Evolutionary conservation across 2,329 filamentous ascomycete genomes (phyloP).

Genomic region (Calonectria honghensis): DNA sequence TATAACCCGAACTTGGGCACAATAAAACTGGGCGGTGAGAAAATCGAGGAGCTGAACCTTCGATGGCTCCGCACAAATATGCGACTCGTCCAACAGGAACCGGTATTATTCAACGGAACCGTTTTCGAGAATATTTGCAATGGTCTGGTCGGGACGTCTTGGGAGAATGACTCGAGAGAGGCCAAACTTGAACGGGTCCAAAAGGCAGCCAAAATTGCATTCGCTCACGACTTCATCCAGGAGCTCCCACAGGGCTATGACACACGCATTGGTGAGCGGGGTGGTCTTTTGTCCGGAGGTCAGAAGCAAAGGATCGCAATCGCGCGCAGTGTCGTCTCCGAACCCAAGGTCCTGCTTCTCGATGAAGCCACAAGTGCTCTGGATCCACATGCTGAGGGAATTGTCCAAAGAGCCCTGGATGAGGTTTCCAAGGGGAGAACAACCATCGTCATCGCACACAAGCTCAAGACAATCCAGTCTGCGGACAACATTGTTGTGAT

Average conservation of each 20-base stretch:
- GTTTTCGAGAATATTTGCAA: slow-evolving; percentile 69
- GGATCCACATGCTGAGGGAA: slow-evolving; percentile 63
- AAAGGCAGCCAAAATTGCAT: slow-evolving; percentile 67
- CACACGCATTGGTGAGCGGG: slow-evolving; percentile 76
- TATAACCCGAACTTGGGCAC: slow-evolving; percentile 56
- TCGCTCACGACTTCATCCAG: slow-evolving; percentile 69
- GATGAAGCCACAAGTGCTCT: slow-evolving; percentile 69
- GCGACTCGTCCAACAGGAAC: slow-evolving; percentile 57
- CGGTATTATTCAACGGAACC: slow-evolving; percentile 31
- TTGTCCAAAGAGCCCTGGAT: slow-evolving; percentile 73
- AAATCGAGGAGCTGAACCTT: slow-evolving; percentile 57
- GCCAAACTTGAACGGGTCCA: slow-evolving; percentile 64
- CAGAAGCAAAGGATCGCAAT: slow-evolving; percentile 80
- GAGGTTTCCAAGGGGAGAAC: slow-evolving; percentile 73
- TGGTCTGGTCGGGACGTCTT: slow-evolving; percentile 65
- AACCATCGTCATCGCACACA: slow-evolving; percentile 78
- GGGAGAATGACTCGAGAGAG: slow-evolving; percentile 60
- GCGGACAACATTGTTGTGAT: slow-evolving; percentile 80
- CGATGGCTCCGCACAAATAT: slow-evolving; percentile 60
- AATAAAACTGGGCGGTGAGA: slow-evolving; percentile 58
- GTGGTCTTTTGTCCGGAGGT: slow-evolving; percentile 77
- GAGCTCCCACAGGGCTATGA: slow-evolving; percentile 66
- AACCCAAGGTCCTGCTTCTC: slow-evolving; percentile 67
- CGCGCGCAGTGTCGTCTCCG: slow-evolving; percentile 62
- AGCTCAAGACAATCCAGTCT: slow-evolving; percentile 72